Conservation (phyloP, 345 rosid species). For the Gossypium turneri region DNA sequence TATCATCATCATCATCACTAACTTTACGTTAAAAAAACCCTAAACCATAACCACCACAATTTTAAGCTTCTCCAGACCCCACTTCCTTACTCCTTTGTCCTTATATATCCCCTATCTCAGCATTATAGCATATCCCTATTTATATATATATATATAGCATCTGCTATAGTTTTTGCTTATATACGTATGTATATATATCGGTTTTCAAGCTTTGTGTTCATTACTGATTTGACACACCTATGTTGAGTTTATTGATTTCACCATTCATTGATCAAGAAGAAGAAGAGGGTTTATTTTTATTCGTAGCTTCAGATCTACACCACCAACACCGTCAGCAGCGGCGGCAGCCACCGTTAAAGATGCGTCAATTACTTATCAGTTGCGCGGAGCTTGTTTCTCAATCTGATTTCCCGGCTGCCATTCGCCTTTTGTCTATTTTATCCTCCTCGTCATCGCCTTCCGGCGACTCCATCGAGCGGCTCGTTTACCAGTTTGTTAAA, state of each 20-base stretch:
- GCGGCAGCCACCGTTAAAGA: constrained; percentile 22
- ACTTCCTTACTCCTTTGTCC: no score
- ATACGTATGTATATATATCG: background rate
- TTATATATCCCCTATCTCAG: no score
- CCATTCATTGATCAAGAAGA: constrained; percentile 29
- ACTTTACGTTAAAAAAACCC: background rate
- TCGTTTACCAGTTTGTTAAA: constrained; percentile 64
- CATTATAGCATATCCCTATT: no score
- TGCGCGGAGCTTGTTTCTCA: constrained; percentile 68
- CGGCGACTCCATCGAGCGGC: constrained; percentile 76
- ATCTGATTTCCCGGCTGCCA: constrained; percentile 71
- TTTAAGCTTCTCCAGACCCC: no score
- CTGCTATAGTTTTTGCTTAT: constrained; percentile 4
- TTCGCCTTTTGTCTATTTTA: constrained; percentile 46
- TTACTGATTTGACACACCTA: background rate
- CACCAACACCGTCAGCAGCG: constrained; percentile 19
- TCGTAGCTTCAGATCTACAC: constrained; percentile 37
- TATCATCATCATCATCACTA: constrained; percentile 8
- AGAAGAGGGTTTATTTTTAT: constrained; percentile 23
- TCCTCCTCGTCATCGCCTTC: constrained; percentile 58
- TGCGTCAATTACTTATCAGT: constrained; percentile 66
- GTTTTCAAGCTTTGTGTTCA: background rate
- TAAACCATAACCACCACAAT: background rate
- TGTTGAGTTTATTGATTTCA: constrained; percentile 32
- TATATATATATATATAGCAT: background rate